Percentiles rank a stretch among this genome's conserved stretches.
phyloP scores from a whole-genome alignment of 257 asterid genomes.

The Solanum tarapatanum region DNA sequence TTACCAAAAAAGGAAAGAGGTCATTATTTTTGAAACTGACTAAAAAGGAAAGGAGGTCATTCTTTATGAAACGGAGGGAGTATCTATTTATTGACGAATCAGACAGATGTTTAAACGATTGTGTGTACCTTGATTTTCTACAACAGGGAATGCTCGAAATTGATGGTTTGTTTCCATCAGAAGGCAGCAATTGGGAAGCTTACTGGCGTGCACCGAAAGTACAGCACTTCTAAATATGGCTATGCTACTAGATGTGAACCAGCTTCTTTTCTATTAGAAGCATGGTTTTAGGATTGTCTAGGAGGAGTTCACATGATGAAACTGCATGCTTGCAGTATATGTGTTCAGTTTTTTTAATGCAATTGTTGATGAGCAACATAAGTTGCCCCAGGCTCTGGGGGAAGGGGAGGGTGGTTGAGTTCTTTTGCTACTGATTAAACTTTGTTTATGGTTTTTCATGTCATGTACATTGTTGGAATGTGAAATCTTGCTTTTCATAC shows the following conservation, averaged over 20 bases:
- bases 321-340: background rate
- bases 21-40: too few species aligned
- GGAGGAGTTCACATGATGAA: background rate
- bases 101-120: background rate
- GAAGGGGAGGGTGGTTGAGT: background rate
- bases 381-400: conserved; percentile 18
- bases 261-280: conserved; percentile 13
- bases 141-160: conserved; percentile 31
- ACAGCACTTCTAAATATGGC: conserved; percentile 27
- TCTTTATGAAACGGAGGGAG: too few species aligned
- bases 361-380: conserved; percentile 21
- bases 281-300: background rate
- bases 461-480: background rate
- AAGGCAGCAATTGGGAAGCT: conserved; percentile 27
- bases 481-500: background rate
- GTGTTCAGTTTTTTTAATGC: background rate
- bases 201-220: conserved; percentile 24
- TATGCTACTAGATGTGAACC: conserved; percentile 24
- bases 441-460: background rate
- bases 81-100: background rate
- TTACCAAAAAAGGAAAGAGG: too few species aligned
- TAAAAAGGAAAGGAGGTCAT: too few species aligned
- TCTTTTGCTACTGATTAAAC: background rate
- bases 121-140: background rate
- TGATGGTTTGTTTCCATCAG: conserved; percentile 31